phyloP scores from a whole-genome alignment of 164 flowering plant genomes.

The Malania oleifera region DNA sequence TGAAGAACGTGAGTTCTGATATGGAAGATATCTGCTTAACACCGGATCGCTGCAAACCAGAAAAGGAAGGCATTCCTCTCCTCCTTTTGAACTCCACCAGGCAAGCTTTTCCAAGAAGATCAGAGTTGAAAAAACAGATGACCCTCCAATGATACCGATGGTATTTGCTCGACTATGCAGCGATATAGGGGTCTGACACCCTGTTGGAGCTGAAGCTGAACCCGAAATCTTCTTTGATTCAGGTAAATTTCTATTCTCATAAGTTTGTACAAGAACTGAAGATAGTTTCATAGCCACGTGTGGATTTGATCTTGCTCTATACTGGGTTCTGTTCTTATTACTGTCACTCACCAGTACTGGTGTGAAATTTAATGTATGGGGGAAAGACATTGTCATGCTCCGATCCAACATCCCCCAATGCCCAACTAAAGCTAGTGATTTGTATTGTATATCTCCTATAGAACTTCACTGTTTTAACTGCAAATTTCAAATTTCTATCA shows the following conservation, averaged over 20 bases:
- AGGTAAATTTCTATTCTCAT: slow-evolving; percentile 24
- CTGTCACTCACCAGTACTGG: slow-evolving; percentile 18
- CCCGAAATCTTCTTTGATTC: slow-evolving; percentile 18
- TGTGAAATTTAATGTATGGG: slow-evolving; percentile 21
- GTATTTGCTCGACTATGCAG: slow-evolving; percentile 38
- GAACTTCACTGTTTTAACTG: too few relatives aligned
- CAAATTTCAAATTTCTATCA: too few relatives aligned
- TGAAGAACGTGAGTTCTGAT: slow-evolving; percentile 20
- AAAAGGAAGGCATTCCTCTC: slow-evolving; percentile 48
- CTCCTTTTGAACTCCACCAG: slow-evolving; percentile 40
- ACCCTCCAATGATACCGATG: slow-evolving; percentile 74
- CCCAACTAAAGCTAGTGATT: background rate
- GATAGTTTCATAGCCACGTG: slow-evolving; percentile 14
- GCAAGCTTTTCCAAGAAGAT: slow-evolving; percentile 54
- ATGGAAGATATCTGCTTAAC: slow-evolving; percentile 36
- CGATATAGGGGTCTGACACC: slow-evolving; percentile 6
- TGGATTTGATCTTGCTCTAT: slow-evolving; percentile 21
- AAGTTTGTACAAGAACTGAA: slow-evolving; percentile 26
- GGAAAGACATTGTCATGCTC: slow-evolving; percentile 25
- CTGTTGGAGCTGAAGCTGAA: slow-evolving; percentile 8
- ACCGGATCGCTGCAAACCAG: slow-evolving; percentile 63
- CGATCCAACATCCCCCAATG: slow-evolving; percentile 20
- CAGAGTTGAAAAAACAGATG: slow-evolving; percentile 51
- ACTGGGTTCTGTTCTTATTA: slow-evolving; percentile 17
- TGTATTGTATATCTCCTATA: too few relatives aligned